A percentile compares a stretch with the other conserved stretches of the same genome.
These are phyloP conservation scores for Sutorius eximius DNA, from an alignment of 1,284 basidiomycete species.

Conservation along the genomic window DNA sequence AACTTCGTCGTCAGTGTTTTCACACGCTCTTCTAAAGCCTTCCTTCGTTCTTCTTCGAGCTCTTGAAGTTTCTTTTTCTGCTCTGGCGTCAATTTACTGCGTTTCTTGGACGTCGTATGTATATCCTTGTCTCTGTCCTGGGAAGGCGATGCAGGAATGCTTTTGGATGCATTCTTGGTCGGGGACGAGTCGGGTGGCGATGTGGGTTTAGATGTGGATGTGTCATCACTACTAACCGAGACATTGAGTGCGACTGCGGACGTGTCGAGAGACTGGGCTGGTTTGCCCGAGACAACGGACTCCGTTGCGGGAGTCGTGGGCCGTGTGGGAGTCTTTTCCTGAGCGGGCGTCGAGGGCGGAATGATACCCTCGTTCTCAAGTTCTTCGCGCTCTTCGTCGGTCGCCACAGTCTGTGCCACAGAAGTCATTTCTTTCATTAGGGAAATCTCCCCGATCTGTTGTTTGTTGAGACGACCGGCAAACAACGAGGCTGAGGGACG, in stretches of 20 bases:
- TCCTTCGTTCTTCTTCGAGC: constrained; percentile 76
- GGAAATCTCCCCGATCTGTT: constrained; percentile 88
- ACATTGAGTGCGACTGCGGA: constrained; percentile 19
- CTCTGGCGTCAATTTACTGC: constrained; percentile 73
- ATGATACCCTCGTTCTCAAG: constrained; percentile 67
- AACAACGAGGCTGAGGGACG: constrained; percentile 36
- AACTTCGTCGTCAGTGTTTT: constrained; percentile 74
- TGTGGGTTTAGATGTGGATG: constrained; percentile 18
- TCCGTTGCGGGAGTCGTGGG: constrained; percentile 30
- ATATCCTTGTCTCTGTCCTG: constrained; percentile 36
- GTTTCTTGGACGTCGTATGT: constrained; percentile 40
- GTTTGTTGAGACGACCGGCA: background rate
- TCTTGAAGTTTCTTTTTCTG: constrained; percentile 82
- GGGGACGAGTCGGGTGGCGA: constrained; percentile 22
- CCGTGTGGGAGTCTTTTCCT: constrained; percentile 22
- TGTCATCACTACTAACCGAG: constrained; percentile 22
- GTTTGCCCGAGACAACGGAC: constrained; percentile 10
- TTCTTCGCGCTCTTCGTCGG: constrained; percentile 90
- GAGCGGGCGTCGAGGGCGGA: constrained; percentile 17
- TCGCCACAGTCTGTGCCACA: constrained; percentile 78
- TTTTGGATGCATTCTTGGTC: constrained; percentile 23
- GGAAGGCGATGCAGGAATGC: constrained; percentile 27
- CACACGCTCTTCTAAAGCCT: constrained; percentile 78
- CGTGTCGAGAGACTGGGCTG: constrained; percentile 8
- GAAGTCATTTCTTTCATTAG: constrained; percentile 89